Evolutionary conservation across 1,284 basidiomycete genomes (phyloP).

Genomic region (Coriolopsis trogii): DNA sequence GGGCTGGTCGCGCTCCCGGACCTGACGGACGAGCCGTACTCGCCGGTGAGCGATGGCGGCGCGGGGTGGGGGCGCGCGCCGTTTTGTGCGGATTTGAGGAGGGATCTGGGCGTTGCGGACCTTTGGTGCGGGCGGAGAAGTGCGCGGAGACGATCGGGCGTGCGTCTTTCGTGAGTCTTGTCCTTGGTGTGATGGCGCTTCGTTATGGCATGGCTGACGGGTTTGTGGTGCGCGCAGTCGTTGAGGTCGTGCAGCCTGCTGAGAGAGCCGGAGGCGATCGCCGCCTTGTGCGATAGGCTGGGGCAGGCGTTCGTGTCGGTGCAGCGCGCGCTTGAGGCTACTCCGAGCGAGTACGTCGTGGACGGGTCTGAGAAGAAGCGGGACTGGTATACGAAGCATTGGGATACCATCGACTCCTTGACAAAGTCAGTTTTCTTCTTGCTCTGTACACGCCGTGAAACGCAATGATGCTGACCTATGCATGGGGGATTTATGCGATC

Average conservation of each 20-base stretch:
- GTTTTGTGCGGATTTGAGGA: constrained; percentile 15
- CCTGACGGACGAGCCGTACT: constrained; percentile 2
- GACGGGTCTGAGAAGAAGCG: constrained; percentile 17
- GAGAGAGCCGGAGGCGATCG: constrained; percentile 23
- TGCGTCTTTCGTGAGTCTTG: constrained; percentile 24
- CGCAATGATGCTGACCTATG: too few species aligned
- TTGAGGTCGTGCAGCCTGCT: constrained; percentile 27
- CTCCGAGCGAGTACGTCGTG: constrained; percentile 17
- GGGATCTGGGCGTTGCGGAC: constrained; percentile 19
- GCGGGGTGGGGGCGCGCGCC: too few species aligned
- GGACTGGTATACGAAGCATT: constrained; percentile 27
- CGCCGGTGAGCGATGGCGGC: constrained; percentile 1
- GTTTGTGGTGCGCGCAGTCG: constrained; percentile 14
- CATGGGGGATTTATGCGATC: too few species aligned
- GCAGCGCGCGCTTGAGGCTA: constrained; percentile 23
- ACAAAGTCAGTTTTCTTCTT: constrained; percentile 17
- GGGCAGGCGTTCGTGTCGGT: constrained; percentile 14
- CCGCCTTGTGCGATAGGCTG: constrained; percentile 19
- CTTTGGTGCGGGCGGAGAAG: constrained; percentile 20
- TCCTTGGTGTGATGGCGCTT: too few species aligned
- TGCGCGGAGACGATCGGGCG: constrained; percentile 24
- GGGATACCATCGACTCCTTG: constrained; percentile 23
- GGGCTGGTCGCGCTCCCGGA: constrained; percentile 22
- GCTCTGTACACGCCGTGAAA: too few species aligned
- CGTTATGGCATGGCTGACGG: neutral